A percentile compares a stretch with the other conserved stretches of the same genome.
Evolutionary conservation across 768 basidiomycete genomes (phyloP).

Genomic region (Lactarius hengduanensis): DNA sequence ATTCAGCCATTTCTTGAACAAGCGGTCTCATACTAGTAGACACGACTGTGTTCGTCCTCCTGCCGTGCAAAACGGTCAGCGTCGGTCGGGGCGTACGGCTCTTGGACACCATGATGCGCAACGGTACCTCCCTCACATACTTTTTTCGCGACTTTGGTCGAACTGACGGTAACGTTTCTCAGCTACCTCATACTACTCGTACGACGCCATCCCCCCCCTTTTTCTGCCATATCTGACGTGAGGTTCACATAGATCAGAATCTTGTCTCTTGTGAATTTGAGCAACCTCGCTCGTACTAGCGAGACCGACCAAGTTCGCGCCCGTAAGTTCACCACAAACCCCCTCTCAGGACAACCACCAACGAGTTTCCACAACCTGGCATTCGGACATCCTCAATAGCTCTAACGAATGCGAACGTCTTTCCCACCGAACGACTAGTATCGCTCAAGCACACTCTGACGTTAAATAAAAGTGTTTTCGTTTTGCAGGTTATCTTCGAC

Average conservation of each 20-base stretch:
- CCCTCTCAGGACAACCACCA: background rate
- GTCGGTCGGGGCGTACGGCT: background rate
- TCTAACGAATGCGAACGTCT: constrained; percentile 4
- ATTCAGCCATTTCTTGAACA: background rate
- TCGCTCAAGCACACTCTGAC: background rate
- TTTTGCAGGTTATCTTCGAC: constrained; percentile 2
- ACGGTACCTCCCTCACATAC: background rate
- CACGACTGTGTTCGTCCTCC: constrained; percentile 2
- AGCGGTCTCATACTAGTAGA: background rate
- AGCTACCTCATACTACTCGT: constrained; percentile 9
- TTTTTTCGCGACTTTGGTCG: background rate
- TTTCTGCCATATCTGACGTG: background rate
- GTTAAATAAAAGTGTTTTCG: background rate
- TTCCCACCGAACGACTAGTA: background rate
- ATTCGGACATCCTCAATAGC: background rate
- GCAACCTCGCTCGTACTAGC: background rate
- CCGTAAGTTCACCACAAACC: background rate
- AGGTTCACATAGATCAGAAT: background rate
- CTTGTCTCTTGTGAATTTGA: background rate
- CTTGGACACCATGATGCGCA: constrained; percentile 1
- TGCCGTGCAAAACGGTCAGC: background rate
- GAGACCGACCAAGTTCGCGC: constrained; percentile 3
- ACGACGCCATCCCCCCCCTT: background rate
- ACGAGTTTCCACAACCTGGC: background rate
- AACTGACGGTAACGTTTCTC: background rate